Conservation (phyloP, 2,329 filamentous ascomycete genomes). For the Epichloe aotearoae region DNA sequence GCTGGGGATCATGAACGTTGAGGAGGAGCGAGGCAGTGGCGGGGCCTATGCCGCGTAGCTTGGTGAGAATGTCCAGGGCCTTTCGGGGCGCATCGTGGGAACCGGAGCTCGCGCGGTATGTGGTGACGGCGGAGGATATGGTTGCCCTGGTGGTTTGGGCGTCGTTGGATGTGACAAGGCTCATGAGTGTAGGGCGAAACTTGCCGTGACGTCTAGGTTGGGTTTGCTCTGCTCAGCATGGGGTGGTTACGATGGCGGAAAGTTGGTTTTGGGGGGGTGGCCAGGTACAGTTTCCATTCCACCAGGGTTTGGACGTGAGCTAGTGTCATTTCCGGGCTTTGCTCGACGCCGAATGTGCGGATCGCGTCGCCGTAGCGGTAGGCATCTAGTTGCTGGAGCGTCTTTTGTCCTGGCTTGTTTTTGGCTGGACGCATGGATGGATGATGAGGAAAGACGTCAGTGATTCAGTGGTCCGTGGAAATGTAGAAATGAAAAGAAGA, state of each 20-base stretch:
- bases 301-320: slow-evolving; percentile 47
- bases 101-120: slow-evolving; percentile 26
- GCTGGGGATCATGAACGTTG: slow-evolving; percentile 44
- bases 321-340: slow-evolving; percentile 32
- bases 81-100: slow-evolving; percentile 25
- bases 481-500: slow-evolving; percentile 19
- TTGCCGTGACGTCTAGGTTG: slow-evolving; percentile 42
- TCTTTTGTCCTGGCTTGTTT: slow-evolving; percentile 32
- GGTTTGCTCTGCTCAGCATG: background rate
- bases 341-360: slow-evolving; percentile 26
- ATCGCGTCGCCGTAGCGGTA: slow-evolving; percentile 46
- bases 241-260: too few relatives aligned
- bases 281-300: slow-evolving; percentile 57
- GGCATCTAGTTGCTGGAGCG: slow-evolving; percentile 43
- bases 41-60: slow-evolving; percentile 63
- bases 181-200: slow-evolving; percentile 48
- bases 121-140: slow-evolving; percentile 37
- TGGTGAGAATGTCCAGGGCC: slow-evolving; percentile 40
- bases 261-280: background rate
- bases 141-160: slow-evolving; percentile 29
- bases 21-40: slow-evolving; percentile 67
- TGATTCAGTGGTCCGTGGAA: too few relatives aligned
- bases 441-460: background rate
- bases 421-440: background rate
- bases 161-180: slow-evolving; percentile 49